These are phyloP conservation scores for Penicillium sp. DNA, from an alignment of 2,329 filamentous ascomycete genomes.

Conservation along the genomic window DNA sequence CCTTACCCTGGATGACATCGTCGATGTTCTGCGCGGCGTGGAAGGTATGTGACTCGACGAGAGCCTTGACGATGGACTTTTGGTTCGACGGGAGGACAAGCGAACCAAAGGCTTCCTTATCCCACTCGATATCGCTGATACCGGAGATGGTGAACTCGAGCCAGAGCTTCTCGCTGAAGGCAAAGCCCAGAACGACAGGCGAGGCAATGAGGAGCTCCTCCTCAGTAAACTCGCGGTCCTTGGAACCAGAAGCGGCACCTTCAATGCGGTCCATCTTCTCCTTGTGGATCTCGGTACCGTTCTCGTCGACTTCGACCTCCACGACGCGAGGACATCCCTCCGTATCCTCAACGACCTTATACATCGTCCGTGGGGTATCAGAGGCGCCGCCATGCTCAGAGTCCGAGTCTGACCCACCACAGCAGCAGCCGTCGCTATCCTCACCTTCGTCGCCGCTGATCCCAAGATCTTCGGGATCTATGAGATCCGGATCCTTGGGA, in stretches of 20 bases:
- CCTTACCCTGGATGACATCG: constrained; percentile 74
- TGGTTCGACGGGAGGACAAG: constrained; percentile 60
- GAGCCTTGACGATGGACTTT: constrained; percentile 64
- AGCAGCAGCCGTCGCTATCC: constrained; percentile 37
- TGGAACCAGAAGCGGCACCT: constrained; percentile 25
- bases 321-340: constrained; percentile 46
- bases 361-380: constrained; percentile 35
- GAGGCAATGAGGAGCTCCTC: constrained; percentile 78
- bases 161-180: constrained; percentile 83
- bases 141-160: constrained; percentile 75
- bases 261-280: constrained; percentile 53
- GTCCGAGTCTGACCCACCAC: constrained; percentile 32
- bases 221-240: constrained; percentile 57
- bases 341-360: constrained; percentile 49
- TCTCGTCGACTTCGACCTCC: constrained; percentile 48
- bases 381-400: constrained; percentile 32
- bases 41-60: constrained; percentile 77
- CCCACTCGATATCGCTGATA: constrained; percentile 74
- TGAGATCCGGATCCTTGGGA: constrained; percentile 58
- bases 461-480: constrained; percentile 37
- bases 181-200: constrained; percentile 75
- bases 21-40: constrained; percentile 73
- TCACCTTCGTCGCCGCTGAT: constrained; percentile 23
- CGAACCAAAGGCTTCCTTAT: constrained; percentile 70
- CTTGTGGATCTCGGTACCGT: constrained; percentile 47